Evolutionary conservation across 1,139 yeast genomes (phyloP).

Genomic region (Taphrina populina): DNA sequence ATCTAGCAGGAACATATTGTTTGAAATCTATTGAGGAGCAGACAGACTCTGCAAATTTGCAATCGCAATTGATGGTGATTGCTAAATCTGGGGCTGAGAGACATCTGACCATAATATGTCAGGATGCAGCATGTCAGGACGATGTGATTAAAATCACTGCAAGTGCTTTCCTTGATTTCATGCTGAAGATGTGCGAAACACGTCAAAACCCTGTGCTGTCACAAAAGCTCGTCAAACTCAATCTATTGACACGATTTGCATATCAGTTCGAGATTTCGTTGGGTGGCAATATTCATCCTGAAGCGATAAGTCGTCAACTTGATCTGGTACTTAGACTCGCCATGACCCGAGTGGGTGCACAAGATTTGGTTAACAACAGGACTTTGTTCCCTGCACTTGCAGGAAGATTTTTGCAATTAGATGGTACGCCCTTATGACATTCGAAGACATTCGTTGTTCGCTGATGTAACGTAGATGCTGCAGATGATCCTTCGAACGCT

Average conservation of each 20-base stretch:
- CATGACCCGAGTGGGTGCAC: slow-evolving; percentile 21
- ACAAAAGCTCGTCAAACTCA: slow-evolving; percentile 2
- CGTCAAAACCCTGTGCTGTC: not conserved
- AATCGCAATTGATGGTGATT: not conserved
- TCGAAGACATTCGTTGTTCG: not conserved
- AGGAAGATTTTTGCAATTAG: not conserved
- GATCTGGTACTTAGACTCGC: slow-evolving; percentile 17
- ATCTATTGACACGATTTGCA: slow-evolving; percentile 4
- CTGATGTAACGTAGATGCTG: slow-evolving; percentile 7
- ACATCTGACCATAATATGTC: slow-evolving; percentile 8
- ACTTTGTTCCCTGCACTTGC: slow-evolving; percentile 1
- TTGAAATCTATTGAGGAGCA: not conserved
- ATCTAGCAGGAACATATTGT: slow-evolving; percentile 8
- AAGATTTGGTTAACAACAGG: not conserved
- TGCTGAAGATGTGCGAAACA: slow-evolving; percentile 5
- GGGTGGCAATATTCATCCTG: not conserved
- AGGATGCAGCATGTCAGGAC: not conserved
- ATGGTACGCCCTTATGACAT: not conserved
- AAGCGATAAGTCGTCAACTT: slow-evolving; percentile 15
- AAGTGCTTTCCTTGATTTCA: slow-evolving; percentile 10
- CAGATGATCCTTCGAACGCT: slow-evolving; percentile 8
- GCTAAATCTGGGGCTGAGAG: slow-evolving; percentile 3
- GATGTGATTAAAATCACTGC: slow-evolving; percentile 10
- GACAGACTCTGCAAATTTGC: not conserved
- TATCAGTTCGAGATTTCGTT: slow-evolving; percentile 11